Conservation (phyloP, 2,329 filamentous ascomycete species). For the Cercospora sp. region DNA sequence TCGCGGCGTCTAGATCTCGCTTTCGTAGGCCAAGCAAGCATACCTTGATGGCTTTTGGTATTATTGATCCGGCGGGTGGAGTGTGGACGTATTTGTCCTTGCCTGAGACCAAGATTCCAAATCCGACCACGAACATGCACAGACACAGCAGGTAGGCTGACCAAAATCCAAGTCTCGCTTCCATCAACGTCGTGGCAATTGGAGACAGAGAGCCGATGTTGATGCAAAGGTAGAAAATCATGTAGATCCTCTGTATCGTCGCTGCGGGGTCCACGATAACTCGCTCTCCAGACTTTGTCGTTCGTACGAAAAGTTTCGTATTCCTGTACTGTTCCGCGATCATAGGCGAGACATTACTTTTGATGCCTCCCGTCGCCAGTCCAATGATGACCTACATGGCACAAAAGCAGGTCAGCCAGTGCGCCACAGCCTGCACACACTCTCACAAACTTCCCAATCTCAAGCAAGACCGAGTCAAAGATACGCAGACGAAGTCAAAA, state of each 20-base stretch:
- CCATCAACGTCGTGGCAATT: conserved; percentile 55
- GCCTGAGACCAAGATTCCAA: conserved; percentile 51
- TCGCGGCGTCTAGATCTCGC: conserved; percentile 55
- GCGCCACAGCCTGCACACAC: not conserved
- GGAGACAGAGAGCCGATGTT: conserved; percentile 66
- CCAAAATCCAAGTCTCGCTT: conserved; percentile 65
- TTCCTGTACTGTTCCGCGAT: conserved; percentile 49
- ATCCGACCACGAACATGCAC: conserved; percentile 62
- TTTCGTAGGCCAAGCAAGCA: conserved; percentile 56
- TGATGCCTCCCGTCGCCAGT: conserved; percentile 74
- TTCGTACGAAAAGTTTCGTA: conserved; percentile 41
- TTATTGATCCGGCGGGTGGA: conserved; percentile 70
- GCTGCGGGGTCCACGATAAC: conserved; percentile 49
- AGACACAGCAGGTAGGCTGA: conserved; percentile 62
- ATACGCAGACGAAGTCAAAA: no score
- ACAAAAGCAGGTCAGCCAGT: not conserved
- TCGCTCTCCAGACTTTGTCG: conserved; percentile 43
- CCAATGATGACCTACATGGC: conserved; percentile 58
- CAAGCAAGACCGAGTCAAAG: no score
- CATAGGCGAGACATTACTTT: conserved; percentile 65
- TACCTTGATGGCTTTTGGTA: conserved; percentile 59
- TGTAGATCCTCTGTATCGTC: conserved; percentile 40
- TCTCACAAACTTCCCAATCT: no score
- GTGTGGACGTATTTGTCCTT: conserved; percentile 55
- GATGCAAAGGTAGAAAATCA: conserved; percentile 52